Percentiles rank a stretch among this genome's conserved stretches.
These are phyloP conservation scores for Botryotinia convoluta DNA, from an alignment of 2,329 filamentous ascomycete species.

Conservation along the genomic window DNA sequence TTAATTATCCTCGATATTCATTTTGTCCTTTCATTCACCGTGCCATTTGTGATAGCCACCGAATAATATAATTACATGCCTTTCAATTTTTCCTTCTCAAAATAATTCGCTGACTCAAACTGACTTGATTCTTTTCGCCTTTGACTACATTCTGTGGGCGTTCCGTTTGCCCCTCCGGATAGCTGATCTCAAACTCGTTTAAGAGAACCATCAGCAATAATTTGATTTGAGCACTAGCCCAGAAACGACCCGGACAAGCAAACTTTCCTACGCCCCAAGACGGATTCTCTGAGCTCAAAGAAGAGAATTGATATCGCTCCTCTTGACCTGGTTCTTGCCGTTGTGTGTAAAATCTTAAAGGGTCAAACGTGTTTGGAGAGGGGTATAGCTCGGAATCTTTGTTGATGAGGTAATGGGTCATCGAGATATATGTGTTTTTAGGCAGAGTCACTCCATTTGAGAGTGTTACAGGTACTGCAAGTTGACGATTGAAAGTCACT, in stretches of 20 bases:
- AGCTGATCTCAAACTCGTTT: background rate
- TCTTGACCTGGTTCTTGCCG: conserved; percentile 29
- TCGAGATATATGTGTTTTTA: conserved; percentile 29
- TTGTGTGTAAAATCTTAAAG: conserved; percentile 30
- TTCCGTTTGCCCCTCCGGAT: conserved; percentile 57
- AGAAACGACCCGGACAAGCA: conserved; percentile 45
- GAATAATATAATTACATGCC: background rate
- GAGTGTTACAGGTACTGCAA: conserved; percentile 31
- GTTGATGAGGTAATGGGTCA: conserved; percentile 10
- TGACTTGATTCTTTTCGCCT: conserved; percentile 8
- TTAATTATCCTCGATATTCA: background rate
- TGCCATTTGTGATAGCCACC: background rate
- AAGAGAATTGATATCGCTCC: conserved; percentile 35
- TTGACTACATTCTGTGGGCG: conserved; percentile 52
- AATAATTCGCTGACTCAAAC: background rate
- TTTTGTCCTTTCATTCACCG: background rate
- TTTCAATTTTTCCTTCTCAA: background rate
- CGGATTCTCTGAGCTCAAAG: background rate
- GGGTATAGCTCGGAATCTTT: conserved; percentile 6
- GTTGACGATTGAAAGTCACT: conserved; percentile 22
- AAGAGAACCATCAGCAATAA: background rate
- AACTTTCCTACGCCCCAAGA: background rate
- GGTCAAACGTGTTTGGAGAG: conserved; percentile 27
- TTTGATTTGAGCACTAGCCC: conserved; percentile 40
- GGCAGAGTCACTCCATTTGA: conserved; percentile 39